A percentile compares a stretch with the other conserved stretches of the same genome.
phyloP scores from a whole-genome alignment of 306 rosid genomes.

The Lotus japonicus region DNA sequence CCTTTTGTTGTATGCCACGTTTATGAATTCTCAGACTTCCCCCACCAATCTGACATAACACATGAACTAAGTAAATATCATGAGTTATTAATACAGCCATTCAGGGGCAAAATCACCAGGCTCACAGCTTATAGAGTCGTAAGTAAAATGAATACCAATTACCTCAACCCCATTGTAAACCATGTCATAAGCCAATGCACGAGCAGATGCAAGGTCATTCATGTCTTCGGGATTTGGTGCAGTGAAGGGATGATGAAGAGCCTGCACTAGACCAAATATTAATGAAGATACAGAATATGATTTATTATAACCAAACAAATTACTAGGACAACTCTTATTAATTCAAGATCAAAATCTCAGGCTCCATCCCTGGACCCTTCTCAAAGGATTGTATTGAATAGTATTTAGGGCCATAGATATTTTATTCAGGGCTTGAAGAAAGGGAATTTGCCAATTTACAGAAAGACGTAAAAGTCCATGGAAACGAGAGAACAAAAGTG shows the following conservation, averaged over 20 bases:
- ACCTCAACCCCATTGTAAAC: constrained; percentile 99
- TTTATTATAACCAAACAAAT: not conserved
- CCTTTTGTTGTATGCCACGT: constrained; percentile 83
- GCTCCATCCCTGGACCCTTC: not conserved
- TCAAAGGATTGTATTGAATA: not conserved
- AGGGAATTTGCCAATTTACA: not conserved
- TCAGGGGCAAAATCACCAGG: not conserved
- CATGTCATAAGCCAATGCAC: constrained; percentile 97
- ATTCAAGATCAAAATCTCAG: not conserved
- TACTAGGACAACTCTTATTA: not conserved
- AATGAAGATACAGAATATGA: constrained; percentile 5
- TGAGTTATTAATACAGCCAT: not conserved
- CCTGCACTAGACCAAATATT: constrained; percentile 34
- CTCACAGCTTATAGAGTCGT: constrained; percentile 13
- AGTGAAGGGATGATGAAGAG: constrained; percentile 97
- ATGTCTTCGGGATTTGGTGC: constrained; percentile 95
- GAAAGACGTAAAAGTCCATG: not conserved
- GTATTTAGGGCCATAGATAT: not conserved
- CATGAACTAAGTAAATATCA: constrained; percentile 8
- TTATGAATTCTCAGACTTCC: constrained; percentile 93
- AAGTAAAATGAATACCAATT: constrained; percentile 2
- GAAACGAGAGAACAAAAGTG: not conserved
- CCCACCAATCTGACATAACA: constrained; percentile 72
- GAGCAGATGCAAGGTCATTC: constrained; percentile 82
- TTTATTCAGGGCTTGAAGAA: not conserved